phyloP scores from a whole-genome alignment of 805 yeast genomes.

The Zygosaccharomyces gambellarensis region DNA sequence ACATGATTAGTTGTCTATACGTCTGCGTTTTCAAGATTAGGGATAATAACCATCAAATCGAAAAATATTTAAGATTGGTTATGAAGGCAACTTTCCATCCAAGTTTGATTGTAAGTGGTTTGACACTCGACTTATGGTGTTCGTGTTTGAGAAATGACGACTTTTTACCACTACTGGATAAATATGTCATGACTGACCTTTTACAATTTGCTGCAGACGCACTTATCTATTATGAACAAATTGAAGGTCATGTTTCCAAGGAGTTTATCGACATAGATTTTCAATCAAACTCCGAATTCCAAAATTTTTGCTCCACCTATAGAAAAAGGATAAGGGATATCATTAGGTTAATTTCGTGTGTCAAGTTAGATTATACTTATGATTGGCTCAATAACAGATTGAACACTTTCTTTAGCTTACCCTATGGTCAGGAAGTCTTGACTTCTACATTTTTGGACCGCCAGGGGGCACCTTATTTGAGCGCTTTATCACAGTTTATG shows the following conservation, averaged over 20 bases:
- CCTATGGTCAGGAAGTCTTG: conserved; percentile 61
- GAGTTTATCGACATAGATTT: conserved; percentile 78
- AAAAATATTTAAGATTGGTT: conserved; percentile 66
- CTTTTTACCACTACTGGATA: conserved; percentile 44
- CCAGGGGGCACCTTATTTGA: conserved; percentile 62
- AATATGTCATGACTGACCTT: conserved; percentile 54
- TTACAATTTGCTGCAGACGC: conserved; percentile 75
- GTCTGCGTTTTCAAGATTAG: conserved; percentile 55
- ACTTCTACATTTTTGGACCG: conserved; percentile 49
- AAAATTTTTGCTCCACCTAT: conserved; percentile 72
- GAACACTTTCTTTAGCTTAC: conserved; percentile 65
- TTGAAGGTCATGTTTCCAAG: conserved; percentile 59
- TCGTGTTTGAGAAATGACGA: conserved; percentile 79
- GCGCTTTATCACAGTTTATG: conserved; percentile 76
- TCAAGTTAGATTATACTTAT: conserved; percentile 74
- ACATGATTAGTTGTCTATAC: conserved; percentile 55
- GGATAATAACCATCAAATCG: conserved; percentile 48
- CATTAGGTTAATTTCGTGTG: conserved; percentile 80
- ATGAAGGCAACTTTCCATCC: conserved; percentile 77
- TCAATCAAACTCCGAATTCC: conserved; percentile 77
- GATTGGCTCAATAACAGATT: conserved; percentile 75
- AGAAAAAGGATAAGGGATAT: conserved; percentile 85
- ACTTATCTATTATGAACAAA: conserved; percentile 65
- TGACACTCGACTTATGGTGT: conserved; percentile 93
- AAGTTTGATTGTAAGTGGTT: conserved; percentile 83